Conservation (phyloP, 257 asterid species). For the Ligustrum vulgare region DNA sequence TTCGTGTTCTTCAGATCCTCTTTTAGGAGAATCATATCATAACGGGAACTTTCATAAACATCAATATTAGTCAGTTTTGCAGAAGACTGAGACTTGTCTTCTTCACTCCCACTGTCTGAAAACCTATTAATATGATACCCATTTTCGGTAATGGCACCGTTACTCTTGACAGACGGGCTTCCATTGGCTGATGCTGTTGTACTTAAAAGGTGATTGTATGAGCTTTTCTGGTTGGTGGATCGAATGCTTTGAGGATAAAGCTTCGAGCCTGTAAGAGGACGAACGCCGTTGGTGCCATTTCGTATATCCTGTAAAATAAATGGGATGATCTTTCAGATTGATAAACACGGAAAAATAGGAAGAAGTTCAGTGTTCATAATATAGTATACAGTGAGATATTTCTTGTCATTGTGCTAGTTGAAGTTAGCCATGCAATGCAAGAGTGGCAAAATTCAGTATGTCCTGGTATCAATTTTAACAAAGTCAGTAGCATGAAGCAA, state of each 20-base stretch:
- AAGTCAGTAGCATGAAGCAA: neutral
- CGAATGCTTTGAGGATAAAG: constrained; percentile 96
- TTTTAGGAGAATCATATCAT: constrained; percentile 73
- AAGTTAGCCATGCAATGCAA: neutral
- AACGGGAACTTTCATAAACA: constrained; percentile 84
- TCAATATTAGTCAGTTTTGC: constrained; percentile 63
- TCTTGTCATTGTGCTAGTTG: neutral
- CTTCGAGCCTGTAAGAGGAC: constrained; percentile 76
- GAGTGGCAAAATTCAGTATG: neutral
- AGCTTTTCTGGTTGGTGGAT: constrained; percentile 58
- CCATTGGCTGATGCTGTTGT: constrained; percentile 47
- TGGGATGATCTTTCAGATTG: constrained; percentile 26
- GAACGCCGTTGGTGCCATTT: constrained; percentile 61
- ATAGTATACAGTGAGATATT: neutral
- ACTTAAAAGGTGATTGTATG: constrained; percentile 19
- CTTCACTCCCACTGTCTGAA: constrained; percentile 66
- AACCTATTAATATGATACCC: constrained; percentile 44
- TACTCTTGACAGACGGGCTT: constrained; percentile 30
- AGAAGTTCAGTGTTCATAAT: neutral
- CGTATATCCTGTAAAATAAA: constrained; percentile 69
- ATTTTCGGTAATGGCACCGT: constrained; percentile 47
- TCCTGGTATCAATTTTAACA: neutral
- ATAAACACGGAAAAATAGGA: neutral
- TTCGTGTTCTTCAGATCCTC: constrained; percentile 84
- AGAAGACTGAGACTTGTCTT: constrained; percentile 49